Evolutionary conservation across 2,329 filamentous ascomycete species (phyloP).

Genomic region (Colletotrichum karsti): DNA sequence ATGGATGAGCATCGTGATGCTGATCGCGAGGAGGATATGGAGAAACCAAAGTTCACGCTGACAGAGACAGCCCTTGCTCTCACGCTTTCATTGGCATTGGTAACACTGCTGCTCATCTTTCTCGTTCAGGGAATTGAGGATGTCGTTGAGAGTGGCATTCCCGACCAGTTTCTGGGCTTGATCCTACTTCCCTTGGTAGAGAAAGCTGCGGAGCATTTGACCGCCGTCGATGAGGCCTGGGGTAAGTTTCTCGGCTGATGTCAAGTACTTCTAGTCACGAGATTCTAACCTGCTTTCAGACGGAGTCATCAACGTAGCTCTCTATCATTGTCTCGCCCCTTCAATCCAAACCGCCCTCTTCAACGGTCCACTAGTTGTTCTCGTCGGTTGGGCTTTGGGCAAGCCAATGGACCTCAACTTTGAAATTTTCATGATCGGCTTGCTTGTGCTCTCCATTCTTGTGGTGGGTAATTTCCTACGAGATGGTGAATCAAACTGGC

Average conservation of each 20-base stretch:
- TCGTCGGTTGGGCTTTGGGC: conserved; percentile 74
- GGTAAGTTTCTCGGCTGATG: conserved; percentile 34
- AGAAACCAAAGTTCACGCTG: conserved; percentile 71
- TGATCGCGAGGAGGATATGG: conserved; percentile 64
- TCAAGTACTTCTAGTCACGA: no score
- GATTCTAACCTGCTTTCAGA: conserved; percentile 41
- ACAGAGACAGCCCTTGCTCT: conserved; percentile 71
- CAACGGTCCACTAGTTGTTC: conserved; percentile 76
- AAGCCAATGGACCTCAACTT: conserved; percentile 77
- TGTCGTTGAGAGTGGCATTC: conserved; percentile 45
- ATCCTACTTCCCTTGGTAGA: conserved; percentile 75
- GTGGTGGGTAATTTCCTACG: conserved; percentile 80
- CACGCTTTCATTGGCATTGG: conserved; percentile 62
- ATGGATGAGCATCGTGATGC: conserved; percentile 60
- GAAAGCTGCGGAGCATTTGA: conserved; percentile 76
- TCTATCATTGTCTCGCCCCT: conserved; percentile 77
- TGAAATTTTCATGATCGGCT: conserved; percentile 78
- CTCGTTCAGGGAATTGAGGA: conserved; percentile 72
- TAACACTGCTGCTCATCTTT: conserved; percentile 72
- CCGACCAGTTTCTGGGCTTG: conserved; percentile 53
- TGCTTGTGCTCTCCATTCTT: conserved; percentile 77
- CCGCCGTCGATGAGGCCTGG: conserved; percentile 76
- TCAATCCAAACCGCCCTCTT: conserved; percentile 80
- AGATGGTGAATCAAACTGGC: conserved; percentile 79
- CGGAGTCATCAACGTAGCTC: conserved; percentile 73